Evolutionary conservation across 805 yeast species (phyloP).

Genomic region (Candida parachauliodes): DNA sequence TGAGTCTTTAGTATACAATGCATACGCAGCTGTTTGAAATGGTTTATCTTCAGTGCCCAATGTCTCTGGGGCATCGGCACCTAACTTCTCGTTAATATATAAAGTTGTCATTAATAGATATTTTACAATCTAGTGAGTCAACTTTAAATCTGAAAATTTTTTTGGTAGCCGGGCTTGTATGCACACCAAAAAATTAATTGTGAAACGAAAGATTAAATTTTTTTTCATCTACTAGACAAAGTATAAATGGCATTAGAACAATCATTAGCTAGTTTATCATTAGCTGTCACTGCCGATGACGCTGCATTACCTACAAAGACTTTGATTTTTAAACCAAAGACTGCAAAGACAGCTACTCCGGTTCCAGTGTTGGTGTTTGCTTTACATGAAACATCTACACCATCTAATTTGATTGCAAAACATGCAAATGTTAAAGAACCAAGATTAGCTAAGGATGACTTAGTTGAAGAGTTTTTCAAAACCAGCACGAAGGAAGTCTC

Average conservation of each 20-base stretch:
- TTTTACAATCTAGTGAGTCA: not conserved
- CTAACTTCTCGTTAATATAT: constrained; percentile 72
- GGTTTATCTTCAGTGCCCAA: constrained; percentile 69
- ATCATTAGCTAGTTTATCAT: constrained; percentile 61
- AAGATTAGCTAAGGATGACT: constrained; percentile 79
- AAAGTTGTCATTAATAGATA: constrained; percentile 32
- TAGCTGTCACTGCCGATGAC: constrained; percentile 42
- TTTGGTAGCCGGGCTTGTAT: no score
- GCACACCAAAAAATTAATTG: no score
- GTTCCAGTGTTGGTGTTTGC: constrained; percentile 82
- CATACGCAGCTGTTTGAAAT: constrained; percentile 80
- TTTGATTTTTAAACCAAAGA: constrained; percentile 86
- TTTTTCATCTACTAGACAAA: no score
- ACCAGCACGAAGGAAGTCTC: constrained; percentile 60
- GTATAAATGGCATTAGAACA: constrained; percentile 67
- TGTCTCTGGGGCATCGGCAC: constrained; percentile 58
- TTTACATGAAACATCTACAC: constrained; percentile 64
- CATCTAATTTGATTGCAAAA: constrained; percentile 60
- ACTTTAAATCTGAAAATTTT: no score
- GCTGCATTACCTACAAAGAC: constrained; percentile 59
- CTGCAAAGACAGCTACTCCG: constrained; percentile 75
- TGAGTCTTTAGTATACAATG: constrained; percentile 46
- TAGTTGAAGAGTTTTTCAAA: constrained; percentile 61
- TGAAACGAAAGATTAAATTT: no score
- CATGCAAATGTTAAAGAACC: constrained; percentile 77